These are phyloP conservation scores for Fusarium temperatum DNA, from an alignment of 2,329 filamentous ascomycete genomes.

Conservation along the genomic window DNA sequence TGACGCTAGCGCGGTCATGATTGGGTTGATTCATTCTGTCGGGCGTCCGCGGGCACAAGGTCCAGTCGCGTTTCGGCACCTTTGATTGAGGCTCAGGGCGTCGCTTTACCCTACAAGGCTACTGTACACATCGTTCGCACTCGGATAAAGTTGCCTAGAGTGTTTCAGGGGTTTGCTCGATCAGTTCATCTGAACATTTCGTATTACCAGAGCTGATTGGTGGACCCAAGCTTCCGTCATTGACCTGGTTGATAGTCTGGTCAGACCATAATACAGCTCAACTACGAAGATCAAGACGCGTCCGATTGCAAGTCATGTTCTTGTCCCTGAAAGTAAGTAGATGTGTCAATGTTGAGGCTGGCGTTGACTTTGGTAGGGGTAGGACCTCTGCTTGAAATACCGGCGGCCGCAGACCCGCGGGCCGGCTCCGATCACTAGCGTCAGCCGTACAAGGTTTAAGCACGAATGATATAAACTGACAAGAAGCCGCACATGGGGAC, in stretches of 20 bases:
- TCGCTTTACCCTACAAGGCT: not conserved
- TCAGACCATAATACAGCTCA: too few species aligned
- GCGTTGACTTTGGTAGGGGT: not conserved
- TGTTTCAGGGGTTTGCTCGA: not conserved
- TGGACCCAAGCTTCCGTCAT: not conserved
- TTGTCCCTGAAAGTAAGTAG: not conserved
- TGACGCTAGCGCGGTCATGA: not conserved
- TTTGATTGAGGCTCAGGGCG: not conserved
- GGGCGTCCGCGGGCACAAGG: not conserved
- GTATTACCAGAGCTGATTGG: not conserved
- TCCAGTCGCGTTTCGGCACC: not conserved
- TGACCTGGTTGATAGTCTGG: fast-evolving
- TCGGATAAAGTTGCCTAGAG: not conserved
- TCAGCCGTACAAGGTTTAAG: not conserved
- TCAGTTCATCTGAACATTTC: not conserved
- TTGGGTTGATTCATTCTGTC: not conserved
- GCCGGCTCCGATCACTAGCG: not conserved
- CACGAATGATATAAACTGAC: not conserved
- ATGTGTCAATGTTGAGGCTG: not conserved
- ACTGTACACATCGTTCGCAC: not conserved
- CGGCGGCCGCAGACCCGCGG: not conserved
- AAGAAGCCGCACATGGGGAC: too few species aligned
- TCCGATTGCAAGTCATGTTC: too few species aligned
- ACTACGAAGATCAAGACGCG: fast-evolving
- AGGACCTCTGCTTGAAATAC: not conserved